Conservation (phyloP, 129 eudicot genomes). For the Lactuca sativa region DNA sequence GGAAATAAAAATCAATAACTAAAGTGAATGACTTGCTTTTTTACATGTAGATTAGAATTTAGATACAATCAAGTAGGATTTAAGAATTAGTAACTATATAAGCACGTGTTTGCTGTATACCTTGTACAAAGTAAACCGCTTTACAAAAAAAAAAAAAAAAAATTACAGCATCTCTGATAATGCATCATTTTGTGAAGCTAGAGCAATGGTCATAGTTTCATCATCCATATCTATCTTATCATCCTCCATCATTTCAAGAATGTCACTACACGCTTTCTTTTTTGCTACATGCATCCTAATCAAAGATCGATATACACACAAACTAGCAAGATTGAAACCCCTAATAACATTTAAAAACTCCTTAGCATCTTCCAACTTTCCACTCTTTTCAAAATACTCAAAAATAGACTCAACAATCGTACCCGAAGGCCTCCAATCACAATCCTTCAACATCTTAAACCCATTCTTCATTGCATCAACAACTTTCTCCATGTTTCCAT, state of each 20-base stretch:
- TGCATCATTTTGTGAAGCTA: constrained; percentile 13
- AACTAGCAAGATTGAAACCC: constrained; percentile 40
- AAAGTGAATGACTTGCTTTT: no score
- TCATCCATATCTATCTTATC: constrained; percentile 49
- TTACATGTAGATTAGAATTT: no score
- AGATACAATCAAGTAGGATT: no score
- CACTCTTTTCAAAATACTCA: constrained; percentile 38
- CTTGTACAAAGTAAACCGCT: no score
- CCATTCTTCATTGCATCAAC: constrained; percentile 45
- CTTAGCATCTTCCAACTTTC: constrained; percentile 41
- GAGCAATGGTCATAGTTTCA: constrained; percentile 33
- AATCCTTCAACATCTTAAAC: constrained; percentile 28
- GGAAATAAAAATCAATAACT: no score
- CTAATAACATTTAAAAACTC: constrained; percentile 41
- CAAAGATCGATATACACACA: constrained; percentile 36
- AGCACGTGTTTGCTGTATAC: no score
- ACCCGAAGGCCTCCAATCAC: constrained; percentile 53
- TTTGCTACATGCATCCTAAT: constrained; percentile 33
- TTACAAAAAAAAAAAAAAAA: no score
- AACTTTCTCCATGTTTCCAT: constrained; percentile 40
- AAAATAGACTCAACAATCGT: constrained; percentile 35
- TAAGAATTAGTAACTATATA: no score
- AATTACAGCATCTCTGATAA: not conserved
- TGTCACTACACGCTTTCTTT: constrained; percentile 26
- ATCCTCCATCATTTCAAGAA: constrained; percentile 44